Evolutionary conservation across 345 rosid species (phyloP).

Genomic region (Isatis tinctoria): DNA sequence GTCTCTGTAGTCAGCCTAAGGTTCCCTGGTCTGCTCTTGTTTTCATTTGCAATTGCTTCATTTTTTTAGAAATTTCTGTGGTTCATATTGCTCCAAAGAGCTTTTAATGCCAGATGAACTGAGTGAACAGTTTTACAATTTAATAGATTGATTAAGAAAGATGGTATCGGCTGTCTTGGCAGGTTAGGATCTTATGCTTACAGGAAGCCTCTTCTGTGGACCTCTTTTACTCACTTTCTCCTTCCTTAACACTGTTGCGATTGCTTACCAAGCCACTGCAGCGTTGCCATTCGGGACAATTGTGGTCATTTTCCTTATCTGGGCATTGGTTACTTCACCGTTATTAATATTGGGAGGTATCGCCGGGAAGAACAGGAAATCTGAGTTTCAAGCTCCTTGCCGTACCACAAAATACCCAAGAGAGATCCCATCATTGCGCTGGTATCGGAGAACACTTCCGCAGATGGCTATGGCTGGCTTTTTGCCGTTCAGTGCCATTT

Average conservation of each 20-base stretch:
- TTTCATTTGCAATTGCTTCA: neutral
- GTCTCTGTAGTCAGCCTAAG: neutral
- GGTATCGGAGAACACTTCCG: constrained; percentile 53
- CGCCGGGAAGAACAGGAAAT: constrained; percentile 55
- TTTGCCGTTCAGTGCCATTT: constrained; percentile 63
- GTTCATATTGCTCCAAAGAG: neutral
- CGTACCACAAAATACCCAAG: constrained; percentile 58
- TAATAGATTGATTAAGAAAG: neutral
- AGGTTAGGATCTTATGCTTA: constrained; percentile 53
- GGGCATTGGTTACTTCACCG: constrained; percentile 57
- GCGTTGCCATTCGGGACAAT: constrained; percentile 59
- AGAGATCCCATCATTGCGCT: constrained; percentile 54
- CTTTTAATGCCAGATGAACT: neutral
- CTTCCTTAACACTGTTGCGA: constrained; percentile 59
- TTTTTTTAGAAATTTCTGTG: neutral
- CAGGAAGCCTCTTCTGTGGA: constrained; percentile 62
- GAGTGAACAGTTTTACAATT: neutral
- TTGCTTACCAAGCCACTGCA: constrained; percentile 54
- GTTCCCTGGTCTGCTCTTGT: neutral
- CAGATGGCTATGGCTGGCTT: constrained; percentile 73
- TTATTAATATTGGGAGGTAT: constrained; percentile 52
- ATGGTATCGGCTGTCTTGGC: constrained; percentile 6
- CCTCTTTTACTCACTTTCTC: constrained; percentile 53
- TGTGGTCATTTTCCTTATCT: constrained; percentile 52
- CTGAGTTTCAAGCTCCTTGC: constrained; percentile 60